Evolutionary conservation across 2,329 filamentous ascomycete species (phyloP).

Genomic region (Colletotrichum caudatum): DNA sequence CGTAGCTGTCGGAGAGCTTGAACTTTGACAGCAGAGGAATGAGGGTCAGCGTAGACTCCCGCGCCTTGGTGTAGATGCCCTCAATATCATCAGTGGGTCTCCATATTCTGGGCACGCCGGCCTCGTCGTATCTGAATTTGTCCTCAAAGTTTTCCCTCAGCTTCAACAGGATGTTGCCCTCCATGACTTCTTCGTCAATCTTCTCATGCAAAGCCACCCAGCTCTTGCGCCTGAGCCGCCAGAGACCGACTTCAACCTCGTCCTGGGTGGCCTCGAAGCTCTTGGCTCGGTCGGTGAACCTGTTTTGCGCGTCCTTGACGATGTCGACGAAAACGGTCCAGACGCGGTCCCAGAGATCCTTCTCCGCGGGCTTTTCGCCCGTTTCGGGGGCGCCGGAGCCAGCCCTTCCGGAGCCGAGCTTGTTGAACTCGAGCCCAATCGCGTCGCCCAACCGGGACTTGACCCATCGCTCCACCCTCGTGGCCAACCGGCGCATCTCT

Average conservation of each 20-base stretch:
- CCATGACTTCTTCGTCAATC: constrained; percentile 97
- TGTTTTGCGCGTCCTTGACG: constrained; percentile 84
- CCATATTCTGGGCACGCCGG: constrained; percentile 96
- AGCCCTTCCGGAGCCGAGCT: constrained; percentile 87
- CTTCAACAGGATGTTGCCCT: constrained; percentile 95
- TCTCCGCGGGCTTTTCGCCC: constrained; percentile 82
- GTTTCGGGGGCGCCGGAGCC: constrained; percentile 84
- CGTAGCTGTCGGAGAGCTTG: constrained; percentile 78
- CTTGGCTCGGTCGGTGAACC: constrained; percentile 88
- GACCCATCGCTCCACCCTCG: constrained; percentile 93
- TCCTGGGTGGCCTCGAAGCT: constrained; percentile 94
- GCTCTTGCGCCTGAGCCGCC: constrained; percentile 92
- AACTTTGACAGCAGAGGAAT: constrained; percentile 92
- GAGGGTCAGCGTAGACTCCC: constrained; percentile 90
- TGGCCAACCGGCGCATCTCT: constrained; percentile 94
- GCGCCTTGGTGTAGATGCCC: constrained; percentile 89
- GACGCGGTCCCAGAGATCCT: constrained; percentile 94
- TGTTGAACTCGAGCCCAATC: constrained; percentile 94
- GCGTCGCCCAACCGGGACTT: constrained; percentile 87
- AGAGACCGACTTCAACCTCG: constrained; percentile 92
- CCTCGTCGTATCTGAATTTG: constrained; percentile 97
- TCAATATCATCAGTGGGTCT: constrained; percentile 97
- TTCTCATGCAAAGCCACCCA: constrained; percentile 91
- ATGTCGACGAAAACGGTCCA: constrained; percentile 88
- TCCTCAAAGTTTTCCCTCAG: constrained; percentile 98